phyloP scores from a whole-genome alignment of 768 basidiomycete genomes.

The Lentinula guzmanii region DNA sequence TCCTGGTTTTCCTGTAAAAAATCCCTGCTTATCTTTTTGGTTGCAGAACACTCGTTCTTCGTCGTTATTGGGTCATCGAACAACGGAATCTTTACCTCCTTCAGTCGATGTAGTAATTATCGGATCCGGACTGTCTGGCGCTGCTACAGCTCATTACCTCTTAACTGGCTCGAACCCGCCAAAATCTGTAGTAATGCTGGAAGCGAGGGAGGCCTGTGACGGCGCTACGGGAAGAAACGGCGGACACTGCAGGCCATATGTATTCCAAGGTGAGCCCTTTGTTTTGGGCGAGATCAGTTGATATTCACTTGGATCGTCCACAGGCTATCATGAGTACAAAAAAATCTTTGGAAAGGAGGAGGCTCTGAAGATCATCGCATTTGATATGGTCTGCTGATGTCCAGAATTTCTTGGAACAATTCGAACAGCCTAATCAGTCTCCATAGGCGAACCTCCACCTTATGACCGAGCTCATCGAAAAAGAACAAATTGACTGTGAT shows the following conservation, averaged over 20 bases:
- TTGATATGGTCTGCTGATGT: conserved; percentile 6
- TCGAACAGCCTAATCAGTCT: neutral
- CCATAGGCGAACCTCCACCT: conserved; percentile 10
- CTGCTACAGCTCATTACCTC: conserved; percentile 23
- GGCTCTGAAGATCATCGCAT: conserved; percentile 25
- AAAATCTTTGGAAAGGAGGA: conserved; percentile 26
- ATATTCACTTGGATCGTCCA: conserved; percentile 16
- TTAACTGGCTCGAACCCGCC: conserved; percentile 12
- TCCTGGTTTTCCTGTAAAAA: neutral
- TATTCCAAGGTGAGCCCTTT: conserved; percentile 13
- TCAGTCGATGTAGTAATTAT: conserved; percentile 24
- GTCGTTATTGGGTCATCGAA: conserved; percentile 13
- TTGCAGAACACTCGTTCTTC: conserved; percentile 17
- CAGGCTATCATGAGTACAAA: conserved; percentile 36
- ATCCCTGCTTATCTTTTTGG: conserved; percentile 23
- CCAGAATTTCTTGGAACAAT: conserved; percentile 9
- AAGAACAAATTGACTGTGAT: conserved; percentile 16
- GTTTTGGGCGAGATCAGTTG: neutral
- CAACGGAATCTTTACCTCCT: conserved; percentile 12
- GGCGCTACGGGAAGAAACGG: conserved; percentile 24
- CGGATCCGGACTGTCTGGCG: conserved; percentile 29
- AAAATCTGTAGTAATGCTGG: conserved; percentile 28
- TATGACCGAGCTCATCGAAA: conserved; percentile 9
- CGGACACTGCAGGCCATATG: conserved; percentile 20
- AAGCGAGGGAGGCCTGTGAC: conserved; percentile 32